Evolutionary conservation across 306 rosid genomes (phyloP).

Genomic region (Gillenia trifoliata): DNA sequence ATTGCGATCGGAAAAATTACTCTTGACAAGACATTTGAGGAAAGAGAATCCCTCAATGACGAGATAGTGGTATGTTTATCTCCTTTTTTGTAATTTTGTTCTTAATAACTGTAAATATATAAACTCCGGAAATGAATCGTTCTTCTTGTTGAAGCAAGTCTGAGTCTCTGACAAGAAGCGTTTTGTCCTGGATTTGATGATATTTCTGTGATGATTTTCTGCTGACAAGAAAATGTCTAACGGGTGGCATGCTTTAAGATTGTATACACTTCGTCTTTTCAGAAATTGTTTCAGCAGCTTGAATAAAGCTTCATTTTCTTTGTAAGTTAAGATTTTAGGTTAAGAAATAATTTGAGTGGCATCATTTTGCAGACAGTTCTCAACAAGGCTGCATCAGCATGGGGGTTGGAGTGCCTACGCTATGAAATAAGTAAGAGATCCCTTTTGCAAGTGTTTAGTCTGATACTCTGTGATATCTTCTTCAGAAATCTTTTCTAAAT

Average conservation of each 20-base stretch:
- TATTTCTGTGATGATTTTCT: not conserved
- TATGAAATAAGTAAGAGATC: conserved; percentile 75
- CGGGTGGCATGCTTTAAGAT: not conserved
- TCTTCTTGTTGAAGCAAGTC: not conserved
- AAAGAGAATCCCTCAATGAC: conserved; percentile 83
- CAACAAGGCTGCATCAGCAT: conserved; percentile 77
- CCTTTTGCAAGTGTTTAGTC: conserved; percentile 15
- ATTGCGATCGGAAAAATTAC: conserved; percentile 94
- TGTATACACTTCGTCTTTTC: not conserved
- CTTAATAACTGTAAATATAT: not conserved
- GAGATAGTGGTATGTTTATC: conserved; percentile 71
- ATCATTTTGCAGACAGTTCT: conserved; percentile 64
- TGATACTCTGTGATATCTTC: conserved; percentile 1
- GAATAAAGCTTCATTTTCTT: not conserved
- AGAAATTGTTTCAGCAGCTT: not conserved
- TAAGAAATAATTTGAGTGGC: conserved; percentile 11
- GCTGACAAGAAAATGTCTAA: not conserved
- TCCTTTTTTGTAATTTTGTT: not conserved
- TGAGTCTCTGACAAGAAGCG: not conserved
- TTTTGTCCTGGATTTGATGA: not conserved
- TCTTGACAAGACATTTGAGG: conserved; percentile 94
- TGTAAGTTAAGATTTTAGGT: not conserved
- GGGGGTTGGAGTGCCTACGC: conserved; percentile 97
- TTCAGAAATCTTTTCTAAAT: not conserved
- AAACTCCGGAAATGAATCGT: not conserved